phyloP scores from a whole-genome alignment of 805 yeast species.

The Metschnikowia borealis region DNA sequence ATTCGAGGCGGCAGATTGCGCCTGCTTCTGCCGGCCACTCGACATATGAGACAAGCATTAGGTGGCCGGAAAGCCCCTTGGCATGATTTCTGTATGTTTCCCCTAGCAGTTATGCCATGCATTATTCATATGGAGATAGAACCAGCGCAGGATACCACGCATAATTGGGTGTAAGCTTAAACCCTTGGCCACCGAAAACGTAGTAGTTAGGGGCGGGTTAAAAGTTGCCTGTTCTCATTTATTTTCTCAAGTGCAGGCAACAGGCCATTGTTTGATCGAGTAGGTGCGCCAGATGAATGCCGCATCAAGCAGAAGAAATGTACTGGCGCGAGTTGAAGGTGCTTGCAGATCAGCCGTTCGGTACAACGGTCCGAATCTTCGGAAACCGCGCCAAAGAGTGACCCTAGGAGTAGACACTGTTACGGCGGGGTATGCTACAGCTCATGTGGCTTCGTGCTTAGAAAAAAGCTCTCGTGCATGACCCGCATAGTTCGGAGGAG shows the following conservation, averaged over 20 bases:
- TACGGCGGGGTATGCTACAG: neutral
- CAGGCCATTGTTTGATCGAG: neutral
- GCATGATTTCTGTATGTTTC: neutral
- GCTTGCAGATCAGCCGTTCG: constrained; percentile 2
- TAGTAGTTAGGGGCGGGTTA: neutral
- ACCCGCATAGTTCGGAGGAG: neutral
- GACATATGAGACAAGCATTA: neutral
- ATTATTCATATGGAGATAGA: neutral
- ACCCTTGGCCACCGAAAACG: neutral
- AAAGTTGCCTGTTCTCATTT: neutral
- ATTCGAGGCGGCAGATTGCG: neutral
- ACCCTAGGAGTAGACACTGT: neutral
- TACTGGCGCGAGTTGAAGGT: neutral
- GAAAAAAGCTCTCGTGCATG: neutral
- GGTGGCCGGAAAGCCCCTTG: neutral
- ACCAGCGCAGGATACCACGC: constrained; percentile 1
- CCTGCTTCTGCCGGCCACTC: neutral
- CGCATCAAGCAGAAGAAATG: constrained; percentile 1
- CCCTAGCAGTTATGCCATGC: neutral
- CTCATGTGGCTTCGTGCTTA: neutral
- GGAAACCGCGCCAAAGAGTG: neutral
- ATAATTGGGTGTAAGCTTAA: neutral
- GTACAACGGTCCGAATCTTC: neutral
- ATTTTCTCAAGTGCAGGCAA: neutral
- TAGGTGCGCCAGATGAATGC: constrained; percentile 1